Percentiles rank a stretch among this genome's conserved stretches.
Evolutionary conservation across 805 yeast species (phyloP).

Genomic region (Cyberlindnera xylosilytica): DNA sequence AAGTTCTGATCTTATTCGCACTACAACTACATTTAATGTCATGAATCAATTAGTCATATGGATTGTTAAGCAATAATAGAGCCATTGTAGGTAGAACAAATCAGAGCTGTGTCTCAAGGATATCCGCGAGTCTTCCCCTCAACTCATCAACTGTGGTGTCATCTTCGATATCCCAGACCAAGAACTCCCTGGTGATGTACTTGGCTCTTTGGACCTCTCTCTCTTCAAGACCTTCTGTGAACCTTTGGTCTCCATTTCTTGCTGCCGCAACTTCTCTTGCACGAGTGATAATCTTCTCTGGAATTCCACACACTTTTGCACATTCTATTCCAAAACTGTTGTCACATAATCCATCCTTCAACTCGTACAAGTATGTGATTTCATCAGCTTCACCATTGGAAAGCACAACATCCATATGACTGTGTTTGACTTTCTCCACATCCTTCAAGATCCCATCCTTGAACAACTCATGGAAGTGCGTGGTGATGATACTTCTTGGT

Average conservation of each 20-base stretch:
- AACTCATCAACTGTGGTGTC: conserved; percentile 1
- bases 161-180: conserved; percentile 22
- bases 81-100: no score
- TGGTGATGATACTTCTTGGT: conserved; percentile 34
- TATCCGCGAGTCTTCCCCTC: conserved; percentile 1
- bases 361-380: conserved; percentile 32
- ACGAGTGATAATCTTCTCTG: conserved; percentile 24
- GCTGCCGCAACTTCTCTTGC: conserved; percentile 30
- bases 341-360: conserved; percentile 31
- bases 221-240: conserved; percentile 8
- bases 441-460: conserved; percentile 23
- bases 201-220: conserved; percentile 11
- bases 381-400: conserved; percentile 6
- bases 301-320: conserved; percentile 38
- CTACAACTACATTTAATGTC: neutral
- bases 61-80: no score
- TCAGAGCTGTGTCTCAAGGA: conserved; percentile 1
- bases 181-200: conserved; percentile 16
- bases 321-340: conserved; percentile 39
- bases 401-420: conserved; percentile 34
- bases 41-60: no score
- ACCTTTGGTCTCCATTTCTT: conserved; percentile 8
- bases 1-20: conserved; percentile 40
- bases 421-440: conserved; percentile 27
- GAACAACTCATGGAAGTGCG: conserved; percentile 44